A percentile compares a stretch with the other conserved stretches of the same genome.
Conservation (phyloP, 169 alveolate genomes). For the Cryptosporidium baileyi region DNA sequence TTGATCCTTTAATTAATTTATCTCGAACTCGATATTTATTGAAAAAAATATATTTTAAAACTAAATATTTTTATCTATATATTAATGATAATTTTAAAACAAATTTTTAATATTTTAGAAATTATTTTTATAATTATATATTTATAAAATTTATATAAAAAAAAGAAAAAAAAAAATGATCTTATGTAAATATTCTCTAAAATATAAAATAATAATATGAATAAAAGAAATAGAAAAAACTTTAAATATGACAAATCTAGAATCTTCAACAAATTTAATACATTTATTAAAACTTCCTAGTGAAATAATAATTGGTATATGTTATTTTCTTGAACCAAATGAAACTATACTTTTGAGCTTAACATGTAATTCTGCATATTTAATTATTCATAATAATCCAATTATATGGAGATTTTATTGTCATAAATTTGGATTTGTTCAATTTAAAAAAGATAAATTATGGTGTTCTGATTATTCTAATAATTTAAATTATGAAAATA, state of each 20-base stretch:
- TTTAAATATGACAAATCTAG: neutral
- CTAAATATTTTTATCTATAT: too few species aligned
- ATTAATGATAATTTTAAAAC: neutral
- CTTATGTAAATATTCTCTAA: too few species aligned
- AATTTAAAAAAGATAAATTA: slow-evolving; percentile 8
- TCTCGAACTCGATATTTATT: neutral
- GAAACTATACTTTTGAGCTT: slow-evolving; percentile 24
- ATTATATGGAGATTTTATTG: slow-evolving; percentile 67
- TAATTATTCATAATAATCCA: slow-evolving; percentile 16
- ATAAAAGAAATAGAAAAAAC: neutral
- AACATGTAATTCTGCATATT: slow-evolving; percentile 4
- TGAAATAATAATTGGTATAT: slow-evolving; percentile 12
- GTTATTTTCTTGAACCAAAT: slow-evolving; percentile 27
- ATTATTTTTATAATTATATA: too few species aligned
- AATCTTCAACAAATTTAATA: too few species aligned
- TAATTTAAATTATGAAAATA: neutral
- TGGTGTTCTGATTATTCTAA: slow-evolving; percentile 1
- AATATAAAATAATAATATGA: too few species aligned
- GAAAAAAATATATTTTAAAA: neutral
- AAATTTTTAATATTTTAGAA: neutral
- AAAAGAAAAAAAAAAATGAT: too few species aligned
- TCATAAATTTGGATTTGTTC: slow-evolving; percentile 48
- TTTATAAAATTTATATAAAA: too few species aligned
- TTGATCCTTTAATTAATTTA: neutral
- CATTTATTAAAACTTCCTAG: neutral